Evolutionary conservation across 2,329 filamentous ascomycete species (phyloP).

Genomic region (Exophiala phaeomuriformis): DNA sequence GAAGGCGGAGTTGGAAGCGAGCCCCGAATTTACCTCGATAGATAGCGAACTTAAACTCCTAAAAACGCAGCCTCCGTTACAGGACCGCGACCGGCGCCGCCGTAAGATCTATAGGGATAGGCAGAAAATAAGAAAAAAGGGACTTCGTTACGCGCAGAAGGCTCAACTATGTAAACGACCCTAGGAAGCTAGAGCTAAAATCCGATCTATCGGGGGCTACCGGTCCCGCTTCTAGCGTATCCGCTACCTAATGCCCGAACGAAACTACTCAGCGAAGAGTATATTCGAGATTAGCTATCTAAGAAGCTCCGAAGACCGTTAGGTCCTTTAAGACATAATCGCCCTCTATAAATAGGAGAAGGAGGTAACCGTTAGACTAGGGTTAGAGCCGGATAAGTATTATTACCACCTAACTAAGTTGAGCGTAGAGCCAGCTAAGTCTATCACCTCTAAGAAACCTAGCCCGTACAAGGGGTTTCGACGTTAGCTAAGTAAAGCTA

Average conservation of each 20-base stretch:
- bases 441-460: no score
- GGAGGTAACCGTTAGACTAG: neutral
- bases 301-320: constrained; percentile 3
- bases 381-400: constrained; percentile 11
- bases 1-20: constrained; percentile 3
- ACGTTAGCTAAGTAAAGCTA: no score
- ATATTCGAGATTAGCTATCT: constrained; percentile 6
- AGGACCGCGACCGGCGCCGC: no score
- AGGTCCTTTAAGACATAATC: constrained; percentile 7
- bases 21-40: neutral
- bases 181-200: no score
- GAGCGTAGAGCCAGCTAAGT: no score
- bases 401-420: no score
- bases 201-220: neutral
- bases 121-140: constrained; percentile 7
- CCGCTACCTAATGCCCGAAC: constrained; percentile 6
- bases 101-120: constrained; percentile 1
- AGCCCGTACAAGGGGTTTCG: no score
- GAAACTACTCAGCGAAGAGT: neutral
- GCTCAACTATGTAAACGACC: neutral
- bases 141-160: constrained; percentile 5
- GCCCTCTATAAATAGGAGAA: constrained; percentile 2
- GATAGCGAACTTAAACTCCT: neutral
- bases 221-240: constrained; percentile 4
- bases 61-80: no score